Percentiles rank a stretch among this genome's conserved stretches.
Conservation (phyloP, 768 basidiomycete genomes). For the Psilocybe sp. region DNA sequence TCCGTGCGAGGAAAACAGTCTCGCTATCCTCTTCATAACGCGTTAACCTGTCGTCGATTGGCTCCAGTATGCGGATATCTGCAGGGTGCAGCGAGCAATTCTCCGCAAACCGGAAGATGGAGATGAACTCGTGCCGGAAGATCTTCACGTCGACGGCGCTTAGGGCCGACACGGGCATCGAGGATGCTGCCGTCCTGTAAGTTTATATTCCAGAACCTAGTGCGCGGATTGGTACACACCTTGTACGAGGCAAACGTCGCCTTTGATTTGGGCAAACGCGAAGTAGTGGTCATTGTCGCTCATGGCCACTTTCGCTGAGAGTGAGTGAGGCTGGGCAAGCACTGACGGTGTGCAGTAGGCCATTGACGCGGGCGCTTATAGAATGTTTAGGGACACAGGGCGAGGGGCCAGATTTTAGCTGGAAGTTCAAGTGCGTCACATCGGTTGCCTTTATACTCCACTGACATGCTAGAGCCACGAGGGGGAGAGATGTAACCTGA, state of each 20-base stretch:
- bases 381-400: background rate
- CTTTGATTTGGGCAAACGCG: conserved; percentile 56
- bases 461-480: conserved; percentile 38
- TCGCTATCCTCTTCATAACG: conserved; percentile 59
- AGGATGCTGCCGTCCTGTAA: conserved; percentile 30
- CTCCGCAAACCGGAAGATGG: conserved; percentile 57
- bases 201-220: background rate
- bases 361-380: background rate
- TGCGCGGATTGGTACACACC: conserved; percentile 39
- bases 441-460: conserved; percentile 43
- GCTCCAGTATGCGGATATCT: conserved; percentile 50
- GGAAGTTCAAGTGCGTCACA: conserved; percentile 6
- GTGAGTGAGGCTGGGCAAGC: conserved; percentile 3
- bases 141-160: conserved; percentile 50
- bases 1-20: conserved; percentile 56
- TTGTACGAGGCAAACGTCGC: conserved; percentile 63
- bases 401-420: background rate
- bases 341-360: background rate
- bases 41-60: conserved; percentile 43
- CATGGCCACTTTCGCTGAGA: conserved; percentile 4
- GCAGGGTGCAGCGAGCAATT: conserved; percentile 43
- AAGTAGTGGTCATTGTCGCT: conserved; percentile 28
- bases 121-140: conserved; percentile 60
- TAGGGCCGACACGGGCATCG: conserved; percentile 40
- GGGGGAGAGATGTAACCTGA: conserved; percentile 24